Percentiles rank a stretch among this genome's conserved stretches.
Conservation (phyloP, 2,329 filamentous ascomycete species). For the Emmonsia crescens region DNA sequence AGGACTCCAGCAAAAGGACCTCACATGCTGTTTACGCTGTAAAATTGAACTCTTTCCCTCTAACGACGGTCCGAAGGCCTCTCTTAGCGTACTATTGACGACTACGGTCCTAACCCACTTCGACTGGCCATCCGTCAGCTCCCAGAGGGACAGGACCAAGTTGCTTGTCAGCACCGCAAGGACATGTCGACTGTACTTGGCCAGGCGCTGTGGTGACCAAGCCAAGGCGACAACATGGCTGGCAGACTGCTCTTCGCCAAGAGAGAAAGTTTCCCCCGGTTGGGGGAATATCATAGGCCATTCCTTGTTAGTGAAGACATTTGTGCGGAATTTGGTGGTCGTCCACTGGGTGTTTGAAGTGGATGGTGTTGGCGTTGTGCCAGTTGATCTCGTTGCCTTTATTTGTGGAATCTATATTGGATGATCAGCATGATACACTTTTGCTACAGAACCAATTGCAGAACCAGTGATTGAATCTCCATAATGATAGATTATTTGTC, state of each 20-base stretch:
- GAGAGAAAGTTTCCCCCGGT: constrained; percentile 39
- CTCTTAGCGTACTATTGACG: constrained; percentile 40
- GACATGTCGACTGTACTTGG: constrained; percentile 42
- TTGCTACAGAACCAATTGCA: not conserved
- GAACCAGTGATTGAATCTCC: not conserved
- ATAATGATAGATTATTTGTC: not conserved
- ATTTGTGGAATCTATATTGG: constrained; percentile 24
- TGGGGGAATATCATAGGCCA: constrained; percentile 38
- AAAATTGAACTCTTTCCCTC: constrained; percentile 14
- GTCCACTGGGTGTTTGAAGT: constrained; percentile 22
- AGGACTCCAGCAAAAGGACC: constrained; percentile 34
- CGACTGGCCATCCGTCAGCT: constrained; percentile 34
- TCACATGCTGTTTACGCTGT: constrained; percentile 25
- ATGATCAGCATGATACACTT: constrained; percentile 6
- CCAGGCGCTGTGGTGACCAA: constrained; percentile 49
- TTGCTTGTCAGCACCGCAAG: constrained; percentile 48
- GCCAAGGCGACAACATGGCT: constrained; percentile 40
- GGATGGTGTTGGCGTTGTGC: not conserved
- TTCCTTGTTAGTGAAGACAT: constrained; percentile 43
- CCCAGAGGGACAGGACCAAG: constrained; percentile 47
- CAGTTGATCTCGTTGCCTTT: not conserved
- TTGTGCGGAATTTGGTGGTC: constrained; percentile 36
- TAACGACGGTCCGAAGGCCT: constrained; percentile 25
- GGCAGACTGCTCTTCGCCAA: constrained; percentile 49
- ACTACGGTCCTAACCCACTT: constrained; percentile 44